Evolutionary conservation across 768 basidiomycete genomes (phyloP).

Genomic region (Tylopilus sp.): DNA sequence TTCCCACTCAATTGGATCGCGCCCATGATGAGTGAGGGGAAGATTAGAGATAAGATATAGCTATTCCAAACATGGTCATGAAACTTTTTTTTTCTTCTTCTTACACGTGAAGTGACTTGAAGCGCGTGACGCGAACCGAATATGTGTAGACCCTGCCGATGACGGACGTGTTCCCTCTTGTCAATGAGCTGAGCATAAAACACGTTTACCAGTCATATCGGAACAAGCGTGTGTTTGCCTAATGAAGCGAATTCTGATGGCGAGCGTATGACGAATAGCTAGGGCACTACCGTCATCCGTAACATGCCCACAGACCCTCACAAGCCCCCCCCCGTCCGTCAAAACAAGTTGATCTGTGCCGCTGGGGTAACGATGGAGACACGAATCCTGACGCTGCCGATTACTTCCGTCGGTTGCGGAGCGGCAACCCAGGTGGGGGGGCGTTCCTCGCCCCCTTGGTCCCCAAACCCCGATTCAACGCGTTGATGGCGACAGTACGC

Average conservation of each 20-base stretch:
- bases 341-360: conserved; percentile 3
- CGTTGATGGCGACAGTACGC: too few species aligned
- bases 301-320: neutral
- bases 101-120: neutral
- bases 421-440: neutral
- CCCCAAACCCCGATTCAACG: too few species aligned
- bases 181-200: conserved; percentile 3
- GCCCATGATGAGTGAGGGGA: neutral
- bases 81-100: conserved; percentile 1
- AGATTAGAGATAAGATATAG: neutral
- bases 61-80: neutral
- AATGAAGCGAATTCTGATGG: conserved; percentile 1
- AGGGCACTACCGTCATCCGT: neutral
- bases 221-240: conserved; percentile 1
- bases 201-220: conserved; percentile 6
- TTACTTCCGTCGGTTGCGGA: neutral
- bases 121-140: neutral
- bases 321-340: conserved; percentile 2
- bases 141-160: neutral
- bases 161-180: neutral
- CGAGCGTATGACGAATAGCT: conserved; percentile 7
- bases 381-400: conserved; percentile 3
- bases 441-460: neutral
- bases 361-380: conserved; percentile 12
- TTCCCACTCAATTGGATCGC: too few species aligned